Conservation (phyloP, 2,329 filamentous ascomycete genomes). For the Calonectria fujianensis region DNA sequence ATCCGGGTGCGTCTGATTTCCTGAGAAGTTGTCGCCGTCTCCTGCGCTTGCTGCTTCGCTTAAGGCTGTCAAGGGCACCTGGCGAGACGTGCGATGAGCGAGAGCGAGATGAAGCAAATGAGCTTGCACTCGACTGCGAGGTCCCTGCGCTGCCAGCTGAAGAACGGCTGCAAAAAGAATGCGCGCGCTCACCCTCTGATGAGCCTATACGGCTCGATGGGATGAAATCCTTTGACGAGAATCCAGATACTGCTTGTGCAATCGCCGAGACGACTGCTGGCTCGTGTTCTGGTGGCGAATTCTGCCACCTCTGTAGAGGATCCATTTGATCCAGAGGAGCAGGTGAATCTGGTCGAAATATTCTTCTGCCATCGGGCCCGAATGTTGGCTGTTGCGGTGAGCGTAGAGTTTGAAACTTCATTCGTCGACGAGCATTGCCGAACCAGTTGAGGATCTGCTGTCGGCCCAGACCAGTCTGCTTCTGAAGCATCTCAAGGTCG, state of each 20-base stretch:
- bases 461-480: conserved; percentile 82
- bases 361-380: not conserved
- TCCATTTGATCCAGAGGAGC: conserved; percentile 39
- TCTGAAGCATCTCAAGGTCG: conserved; percentile 83
- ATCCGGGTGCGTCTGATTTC: not conserved
- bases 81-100: conserved; percentile 65
- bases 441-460: conserved; percentile 91
- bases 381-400: conserved; percentile 73
- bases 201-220: not conserved
- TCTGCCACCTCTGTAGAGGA: conserved; percentile 52
- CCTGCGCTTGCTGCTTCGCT: not conserved
- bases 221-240: not conserved
- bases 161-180: conserved; percentile 56
- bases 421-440: conserved; percentile 85
- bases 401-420: conserved; percentile 74
- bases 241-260: conserved; percentile 44
- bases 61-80: conserved; percentile 51
- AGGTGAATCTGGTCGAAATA: conserved; percentile 62
- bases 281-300: conserved; percentile 55
- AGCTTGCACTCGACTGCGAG: conserved; percentile 71
- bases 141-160: conserved; percentile 73
- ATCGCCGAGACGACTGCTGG: conserved; percentile 50
- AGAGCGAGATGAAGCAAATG: conserved; percentile 65
- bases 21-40: not conserved
- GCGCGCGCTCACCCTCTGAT: not conserved